A percentile compares a stretch with the other conserved stretches of the same genome.
phyloP scores from a whole-genome alignment of 805 yeast genomes.

The Zygosaccharomyces pseudorouxii region DNA sequence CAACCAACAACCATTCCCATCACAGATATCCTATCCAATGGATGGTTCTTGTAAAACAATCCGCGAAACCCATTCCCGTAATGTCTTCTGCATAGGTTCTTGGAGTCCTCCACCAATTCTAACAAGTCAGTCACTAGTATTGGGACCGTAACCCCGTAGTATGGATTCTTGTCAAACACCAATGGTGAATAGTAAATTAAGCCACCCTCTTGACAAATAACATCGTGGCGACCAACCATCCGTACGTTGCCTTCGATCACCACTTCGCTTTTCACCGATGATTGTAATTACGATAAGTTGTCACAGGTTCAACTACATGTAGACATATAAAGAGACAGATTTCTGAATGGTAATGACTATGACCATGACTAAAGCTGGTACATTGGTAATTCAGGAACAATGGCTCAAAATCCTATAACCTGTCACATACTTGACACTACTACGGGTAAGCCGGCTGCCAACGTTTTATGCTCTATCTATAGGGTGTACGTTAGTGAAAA shows the following conservation, averaged over 20 bases:
- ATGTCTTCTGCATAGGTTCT: conserved; percentile 5
- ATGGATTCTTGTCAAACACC: conserved; percentile 34
- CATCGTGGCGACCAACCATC: conserved; percentile 18
- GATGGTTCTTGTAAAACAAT: conserved; percentile 41
- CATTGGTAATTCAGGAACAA: background rate
- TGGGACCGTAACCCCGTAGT: conserved; percentile 2
- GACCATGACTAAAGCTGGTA: background rate
- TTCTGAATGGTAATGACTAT: background rate
- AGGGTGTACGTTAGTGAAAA: conserved; percentile 23
- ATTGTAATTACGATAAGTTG: background rate
- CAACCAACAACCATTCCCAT: conserved; percentile 37
- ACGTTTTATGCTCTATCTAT: conserved; percentile 65
- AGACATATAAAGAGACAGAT: background rate
- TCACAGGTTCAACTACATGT: background rate
- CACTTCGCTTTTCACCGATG: background rate
- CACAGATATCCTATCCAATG: conserved; percentile 36
- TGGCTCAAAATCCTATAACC: conserved; percentile 53
- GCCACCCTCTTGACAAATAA: conserved; percentile 21
- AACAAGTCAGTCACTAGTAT: conserved; percentile 13
- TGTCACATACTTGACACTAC: conserved; percentile 89
- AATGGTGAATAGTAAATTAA: conserved; percentile 35
- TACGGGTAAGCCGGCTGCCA: conserved; percentile 72
- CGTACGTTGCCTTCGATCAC: background rate
- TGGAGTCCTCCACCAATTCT: conserved; percentile 8
- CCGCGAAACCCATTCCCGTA: conserved; percentile 15